These are phyloP conservation scores for Curvularia eragrostidis DNA, from an alignment of 2,329 filamentous ascomycete species.

Conservation along the genomic window DNA sequence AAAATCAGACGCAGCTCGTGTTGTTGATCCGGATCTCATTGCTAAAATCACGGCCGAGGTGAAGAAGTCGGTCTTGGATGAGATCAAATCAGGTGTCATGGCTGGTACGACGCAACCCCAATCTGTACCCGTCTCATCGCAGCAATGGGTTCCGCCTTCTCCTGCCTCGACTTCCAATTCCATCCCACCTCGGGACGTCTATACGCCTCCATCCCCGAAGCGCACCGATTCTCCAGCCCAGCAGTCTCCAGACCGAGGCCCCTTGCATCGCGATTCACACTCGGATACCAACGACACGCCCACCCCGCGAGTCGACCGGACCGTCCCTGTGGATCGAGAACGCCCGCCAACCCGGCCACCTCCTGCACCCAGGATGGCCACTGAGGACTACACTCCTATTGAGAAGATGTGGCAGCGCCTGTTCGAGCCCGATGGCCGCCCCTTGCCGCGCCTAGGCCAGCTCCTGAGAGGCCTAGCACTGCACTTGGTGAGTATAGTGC, in stretches of 20 bases:
- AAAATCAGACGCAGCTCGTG: conserved; percentile 56
- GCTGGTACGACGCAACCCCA: conserved; percentile 38
- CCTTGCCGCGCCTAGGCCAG: conserved; percentile 72
- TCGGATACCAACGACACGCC: conserved; percentile 42
- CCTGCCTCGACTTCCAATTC: conserved; percentile 56
- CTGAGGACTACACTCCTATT: conserved; percentile 49
- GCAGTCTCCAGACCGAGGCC: conserved; percentile 49
- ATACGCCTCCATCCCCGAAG: conserved; percentile 63
- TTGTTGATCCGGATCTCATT: conserved; percentile 66
- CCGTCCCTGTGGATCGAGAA: conserved; percentile 37
- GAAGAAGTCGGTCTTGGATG: conserved; percentile 53
- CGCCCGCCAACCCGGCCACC: conserved; percentile 35
- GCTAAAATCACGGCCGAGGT: conserved; percentile 68
- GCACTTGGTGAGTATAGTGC: conserved; percentile 66
- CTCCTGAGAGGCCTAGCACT: conserved; percentile 76
- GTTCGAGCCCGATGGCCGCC: conserved; percentile 71
- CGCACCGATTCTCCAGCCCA: conserved; percentile 41
- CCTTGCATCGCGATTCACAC: conserved; percentile 38
- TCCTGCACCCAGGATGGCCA: conserved; percentile 38
- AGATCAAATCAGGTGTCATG: conserved; percentile 56
- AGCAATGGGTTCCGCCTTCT: conserved; percentile 49
- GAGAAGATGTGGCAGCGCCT: conserved; percentile 79
- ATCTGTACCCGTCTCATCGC: conserved; percentile 46
- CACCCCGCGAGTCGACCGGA: conserved; percentile 38
- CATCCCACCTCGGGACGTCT: conserved; percentile 56